Evolutionary conservation across 2,329 filamentous ascomycete species (phyloP).

Genomic region (Pyrenophora tritici-repentis): DNA sequence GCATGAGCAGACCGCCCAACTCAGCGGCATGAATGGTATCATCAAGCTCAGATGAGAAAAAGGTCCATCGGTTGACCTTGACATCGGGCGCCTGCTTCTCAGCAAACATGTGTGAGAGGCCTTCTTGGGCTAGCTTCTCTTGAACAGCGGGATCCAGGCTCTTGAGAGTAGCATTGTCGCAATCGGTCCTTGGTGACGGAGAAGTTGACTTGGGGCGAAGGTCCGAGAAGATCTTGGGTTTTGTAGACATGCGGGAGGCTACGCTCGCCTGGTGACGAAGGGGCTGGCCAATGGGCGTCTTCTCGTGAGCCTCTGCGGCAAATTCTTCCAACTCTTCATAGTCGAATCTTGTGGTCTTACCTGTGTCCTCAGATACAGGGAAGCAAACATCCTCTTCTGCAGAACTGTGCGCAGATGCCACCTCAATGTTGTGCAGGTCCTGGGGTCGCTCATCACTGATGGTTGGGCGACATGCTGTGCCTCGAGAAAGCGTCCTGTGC

Average conservation of each 20-base stretch:
- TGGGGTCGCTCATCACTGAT: constrained; percentile 64
- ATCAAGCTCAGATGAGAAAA: constrained; percentile 94
- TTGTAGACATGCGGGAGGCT: constrained; percentile 52
- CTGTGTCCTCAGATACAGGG: constrained; percentile 71
- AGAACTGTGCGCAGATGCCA: constrained; percentile 68
- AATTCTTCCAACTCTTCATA: constrained; percentile 95
- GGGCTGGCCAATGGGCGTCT: constrained; percentile 53
- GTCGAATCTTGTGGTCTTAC: constrained; percentile 81
- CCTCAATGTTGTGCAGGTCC: constrained; percentile 63
- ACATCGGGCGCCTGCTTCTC: constrained; percentile 52
- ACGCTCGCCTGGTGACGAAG: constrained; percentile 47
- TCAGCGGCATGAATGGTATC: constrained; percentile 91
- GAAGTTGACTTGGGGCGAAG: constrained; percentile 56
- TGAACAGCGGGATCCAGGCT: constrained; percentile 43
- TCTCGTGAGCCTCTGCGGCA: constrained; percentile 64
- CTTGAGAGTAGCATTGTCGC: constrained; percentile 37
- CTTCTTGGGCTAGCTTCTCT: constrained; percentile 52
- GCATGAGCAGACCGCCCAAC: constrained; percentile 83
- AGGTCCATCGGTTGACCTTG: constrained; percentile 80
- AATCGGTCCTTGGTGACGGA: constrained; percentile 45
- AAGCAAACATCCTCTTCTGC: constrained; percentile 91
- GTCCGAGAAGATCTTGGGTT: constrained; percentile 64
- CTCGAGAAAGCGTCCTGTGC: constrained; percentile 72
- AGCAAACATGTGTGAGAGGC: constrained; percentile 41
- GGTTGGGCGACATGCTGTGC: constrained; percentile 65